Percentiles rank a stretch among this genome's conserved stretches.
phyloP scores from a whole-genome alignment of 139 green algal species.

The Chlorella sp. region DNA sequence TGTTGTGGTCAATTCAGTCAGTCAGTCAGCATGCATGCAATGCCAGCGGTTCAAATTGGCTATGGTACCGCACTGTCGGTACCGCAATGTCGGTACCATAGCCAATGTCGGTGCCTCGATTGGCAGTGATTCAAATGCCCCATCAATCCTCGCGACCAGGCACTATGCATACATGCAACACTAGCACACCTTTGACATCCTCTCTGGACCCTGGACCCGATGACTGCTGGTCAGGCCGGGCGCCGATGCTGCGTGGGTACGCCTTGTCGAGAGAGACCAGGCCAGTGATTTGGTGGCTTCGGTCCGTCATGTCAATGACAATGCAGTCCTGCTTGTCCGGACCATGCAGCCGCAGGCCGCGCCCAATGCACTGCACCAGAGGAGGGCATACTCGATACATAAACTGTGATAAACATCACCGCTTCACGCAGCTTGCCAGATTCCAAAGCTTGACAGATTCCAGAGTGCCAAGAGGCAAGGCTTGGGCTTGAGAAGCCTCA shows the following conservation, averaged over 20 bases:
- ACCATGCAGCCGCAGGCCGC: slow-evolving; percentile 23
- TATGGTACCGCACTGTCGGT: not conserved
- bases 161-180: not conserved
- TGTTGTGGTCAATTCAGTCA: too few species aligned
- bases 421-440: too few species aligned
- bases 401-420: too few species aligned
- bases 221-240: not conserved
- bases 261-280: not conserved
- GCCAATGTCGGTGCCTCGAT: too few species aligned
- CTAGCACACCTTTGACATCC: not conserved
- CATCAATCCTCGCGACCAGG: too few species aligned
- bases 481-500: too few species aligned
- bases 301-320: slow-evolving; percentile 29
- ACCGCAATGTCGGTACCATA: not conserved
- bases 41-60: not conserved
- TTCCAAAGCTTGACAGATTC: too few species aligned
- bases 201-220: not conserved
- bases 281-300: not conserved
- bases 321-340: slow-evolving; percentile 34
- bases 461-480: not conserved
- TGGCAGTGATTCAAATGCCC: too few species aligned
- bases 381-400: not conserved
- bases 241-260: not conserved
- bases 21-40: not conserved
- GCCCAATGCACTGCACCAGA: slow-evolving; percentile 39